phyloP scores from a whole-genome alignment of 2,329 filamentous ascomycete genomes.

The Hymenoscyphus albidus region DNA sequence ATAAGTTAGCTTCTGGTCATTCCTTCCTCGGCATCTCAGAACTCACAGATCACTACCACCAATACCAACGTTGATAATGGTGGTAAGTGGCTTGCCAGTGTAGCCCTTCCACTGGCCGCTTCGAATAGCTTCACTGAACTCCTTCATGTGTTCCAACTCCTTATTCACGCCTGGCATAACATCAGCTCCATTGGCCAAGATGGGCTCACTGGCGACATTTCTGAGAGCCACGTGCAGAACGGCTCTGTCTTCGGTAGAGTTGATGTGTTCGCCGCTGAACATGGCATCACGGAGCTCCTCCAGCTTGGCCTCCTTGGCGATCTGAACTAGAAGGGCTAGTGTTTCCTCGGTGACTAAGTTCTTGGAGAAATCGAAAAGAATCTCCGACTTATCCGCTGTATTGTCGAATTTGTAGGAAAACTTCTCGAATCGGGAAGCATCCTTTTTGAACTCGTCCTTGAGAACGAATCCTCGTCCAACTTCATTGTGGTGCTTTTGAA shows the following conservation, averaged over 20 bases:
- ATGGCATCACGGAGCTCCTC: constrained; percentile 95
- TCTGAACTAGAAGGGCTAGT: constrained; percentile 76
- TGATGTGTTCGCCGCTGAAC: constrained; percentile 98
- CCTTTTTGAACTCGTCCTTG: constrained; percentile 87
- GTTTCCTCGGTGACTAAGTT: constrained; percentile 97
- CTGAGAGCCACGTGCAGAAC: constrained; percentile 94
- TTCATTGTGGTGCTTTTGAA: constrained; percentile 84
- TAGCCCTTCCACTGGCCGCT: constrained; percentile 96
- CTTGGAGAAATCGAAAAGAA: constrained; percentile 98
- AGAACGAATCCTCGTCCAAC: constrained; percentile 87
- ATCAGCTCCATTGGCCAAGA: constrained; percentile 84
- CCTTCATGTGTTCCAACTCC: constrained; percentile 95
- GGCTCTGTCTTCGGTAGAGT: constrained; percentile 95
- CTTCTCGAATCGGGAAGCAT: constrained; percentile 84
- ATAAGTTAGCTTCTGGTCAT: constrained; percentile 24
- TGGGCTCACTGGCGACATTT: constrained; percentile 78
- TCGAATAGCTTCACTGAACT: constrained; percentile 91
- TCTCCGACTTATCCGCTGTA: constrained; percentile 73
- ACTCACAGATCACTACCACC: constrained; percentile 96
- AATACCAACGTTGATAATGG: constrained; percentile 95
- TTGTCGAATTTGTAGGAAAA: constrained; percentile 83
- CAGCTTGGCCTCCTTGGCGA: constrained; percentile 85
- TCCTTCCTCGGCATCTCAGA: background rate
- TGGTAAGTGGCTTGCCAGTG: constrained; percentile 95
- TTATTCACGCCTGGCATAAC: constrained; percentile 91